Base-by-base conservation (phyloP, 2,329 filamentous ascomycete species). In the Trichoderma polysporum region DNA sequence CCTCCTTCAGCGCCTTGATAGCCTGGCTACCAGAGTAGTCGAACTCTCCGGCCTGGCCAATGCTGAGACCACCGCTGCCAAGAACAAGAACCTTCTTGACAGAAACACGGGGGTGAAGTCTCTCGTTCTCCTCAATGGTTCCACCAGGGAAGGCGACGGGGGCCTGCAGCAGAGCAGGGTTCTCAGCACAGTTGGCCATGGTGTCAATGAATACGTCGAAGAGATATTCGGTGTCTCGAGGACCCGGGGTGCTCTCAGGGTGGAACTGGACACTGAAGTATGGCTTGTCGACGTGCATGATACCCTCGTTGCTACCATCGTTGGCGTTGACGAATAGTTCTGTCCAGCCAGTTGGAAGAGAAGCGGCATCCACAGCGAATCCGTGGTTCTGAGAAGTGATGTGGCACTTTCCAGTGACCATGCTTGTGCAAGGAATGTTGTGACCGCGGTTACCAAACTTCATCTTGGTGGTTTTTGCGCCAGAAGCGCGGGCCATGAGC, bases 211-310 rank as follows among this genome's bases (percentile, higher is more conserved):
- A 99, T 70, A 98, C 93, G 79, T 99, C 94, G 71, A 99, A 99
- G 29, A 99, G 85, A 76, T 92, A 97, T 78, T 99, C 95, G 31
- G 95, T 99, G 77, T 99, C 95, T 39, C 93, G 88, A 60, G 95
- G 95, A 67, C 95, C 95, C 2, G 95, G 95, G 1, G 93, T 96
- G 83, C 94, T 97, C 80, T 99, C 95, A 0, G 95, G 95, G 76
- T 99, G 95, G 82, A 99, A 99, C 78, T 99, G 95, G n/a, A 98
- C 95, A 84, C 93, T 97, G 85, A 99, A 99, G 82, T 94, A 96
- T 60, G 95, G 95, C 75, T 90, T 91, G 78, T 83, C 87, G 57
- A 86, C 82, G 78, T 98, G 93, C 79, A 94, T 90, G 76, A 99
- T 97, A 81, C 95, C 95, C 83, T 99, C 95, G 79, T 99, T 99